Conservation (phyloP, 306 rosid species). For the Biancaea sappan region DNA sequence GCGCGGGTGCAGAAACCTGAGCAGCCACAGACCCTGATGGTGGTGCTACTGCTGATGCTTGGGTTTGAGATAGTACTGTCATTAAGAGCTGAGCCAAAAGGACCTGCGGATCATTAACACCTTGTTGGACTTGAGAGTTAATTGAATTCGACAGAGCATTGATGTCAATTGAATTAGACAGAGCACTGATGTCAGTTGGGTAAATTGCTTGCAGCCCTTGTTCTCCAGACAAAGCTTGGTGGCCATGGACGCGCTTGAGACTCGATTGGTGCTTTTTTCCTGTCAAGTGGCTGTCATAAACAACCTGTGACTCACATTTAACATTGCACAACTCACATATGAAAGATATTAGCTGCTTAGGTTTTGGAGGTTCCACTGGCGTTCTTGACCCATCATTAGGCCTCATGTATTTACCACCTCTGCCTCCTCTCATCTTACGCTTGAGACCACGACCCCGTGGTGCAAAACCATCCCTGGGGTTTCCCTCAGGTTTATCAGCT, state of each 20-base stretch:
- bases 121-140: slow-evolving; percentile 60
- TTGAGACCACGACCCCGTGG: slow-evolving; percentile 59
- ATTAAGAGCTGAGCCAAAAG: slow-evolving; percentile 70
- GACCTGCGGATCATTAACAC: slow-evolving; percentile 67
- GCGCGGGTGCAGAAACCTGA: slow-evolving; percentile 24
- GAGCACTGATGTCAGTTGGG: slow-evolving; percentile 47
- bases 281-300: slow-evolving; percentile 67
- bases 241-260: slow-evolving; percentile 57
- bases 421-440: slow-evolving; percentile 69
- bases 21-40: slow-evolving; percentile 21
- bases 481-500: slow-evolving; percentile 44
- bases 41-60: slow-evolving; percentile 36
- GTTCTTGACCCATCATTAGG: slow-evolving; percentile 58
- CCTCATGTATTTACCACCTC: slow-evolving; percentile 54
- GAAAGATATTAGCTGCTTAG: slow-evolving; percentile 47
- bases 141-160: slow-evolving; percentile 29
- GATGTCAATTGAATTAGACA: slow-evolving; percentile 25
- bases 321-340: slow-evolving; percentile 79
- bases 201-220: slow-evolving; percentile 56
- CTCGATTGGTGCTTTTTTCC: slow-evolving; percentile 68
- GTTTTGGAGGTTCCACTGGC: slow-evolving; percentile 47
- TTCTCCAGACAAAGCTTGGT: slow-evolving; percentile 48
- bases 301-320: slow-evolving; percentile 75
- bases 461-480: slow-evolving; percentile 42
- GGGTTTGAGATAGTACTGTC: slow-evolving; percentile 60